Percentiles rank a stretch among this genome's conserved stretches.
phyloP scores from a whole-genome alignment of 106 monocot species.

The Amphibolis antarctica region DNA sequence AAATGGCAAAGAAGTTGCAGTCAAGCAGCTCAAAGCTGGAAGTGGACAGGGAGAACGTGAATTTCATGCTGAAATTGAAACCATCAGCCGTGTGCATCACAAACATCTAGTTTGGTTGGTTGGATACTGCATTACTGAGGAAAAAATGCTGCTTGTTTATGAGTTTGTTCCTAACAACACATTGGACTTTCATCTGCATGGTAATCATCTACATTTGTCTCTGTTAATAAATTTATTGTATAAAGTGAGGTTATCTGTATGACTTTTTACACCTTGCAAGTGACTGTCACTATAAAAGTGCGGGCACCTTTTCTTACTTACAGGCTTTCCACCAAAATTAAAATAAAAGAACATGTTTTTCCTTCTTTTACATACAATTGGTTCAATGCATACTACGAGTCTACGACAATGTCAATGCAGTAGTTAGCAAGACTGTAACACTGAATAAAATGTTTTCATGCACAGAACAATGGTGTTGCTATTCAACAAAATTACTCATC shows the following conservation, averaged over 20 bases:
- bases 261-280: too few species aligned
- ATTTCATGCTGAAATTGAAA: conserved; percentile 20
- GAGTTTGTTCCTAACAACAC: conserved; percentile 23
- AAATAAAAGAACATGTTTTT: too few species aligned
- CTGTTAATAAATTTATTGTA: not conserved
- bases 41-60: conserved; percentile 20
- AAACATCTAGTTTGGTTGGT: conserved; percentile 17
- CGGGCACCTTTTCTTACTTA: too few species aligned
- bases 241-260: not conserved
- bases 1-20: conserved; percentile 20
- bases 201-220: conserved; percentile 12
- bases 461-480: too few species aligned
- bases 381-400: too few species aligned
- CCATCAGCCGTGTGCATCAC: conserved; percentile 23
- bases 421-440: too few species aligned
- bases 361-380: too few species aligned
- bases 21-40: conserved; percentile 16
- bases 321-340: too few species aligned
- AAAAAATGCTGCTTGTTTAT: conserved; percentile 15
- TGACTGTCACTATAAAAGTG: too few species aligned
- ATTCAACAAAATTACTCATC: too few species aligned
- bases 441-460: too few species aligned
- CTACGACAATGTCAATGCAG: too few species aligned
- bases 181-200: conserved; percentile 19
- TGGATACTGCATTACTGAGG: conserved; percentile 12